Base-by-base conservation (phyloP, 208 protist species). In the Entamoeba nuttalli region DNA sequence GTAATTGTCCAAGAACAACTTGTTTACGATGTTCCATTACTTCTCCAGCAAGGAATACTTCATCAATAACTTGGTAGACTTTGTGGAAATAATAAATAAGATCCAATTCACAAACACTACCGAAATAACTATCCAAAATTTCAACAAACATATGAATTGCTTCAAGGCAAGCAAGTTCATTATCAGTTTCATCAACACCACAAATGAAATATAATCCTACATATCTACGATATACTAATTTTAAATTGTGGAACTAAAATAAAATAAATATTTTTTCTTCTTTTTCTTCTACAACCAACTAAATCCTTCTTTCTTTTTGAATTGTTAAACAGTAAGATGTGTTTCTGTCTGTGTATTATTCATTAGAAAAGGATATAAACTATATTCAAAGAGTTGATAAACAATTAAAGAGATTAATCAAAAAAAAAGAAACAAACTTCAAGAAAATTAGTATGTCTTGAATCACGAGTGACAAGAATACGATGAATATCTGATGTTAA, bases 51-150 rank as follows among this genome's bases (percentile, higher is more conserved):
- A 99, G 97, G 96, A 99, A 97, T 96, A 99, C 98, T 97, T 99
- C 99, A 96, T 99, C 99, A 57, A 99, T 97, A 73, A 99, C 98
- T 96, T 98, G 98, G 96, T 99, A 99, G 1, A 99, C 98, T 97
- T 99, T 98, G 94, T 57, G 94, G 51, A 96, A 95, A 41, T 44
- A 35, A 97, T 99, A 99, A 41, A 99, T 98, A 35, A 99, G 97
- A 96, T 99, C 99, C 3, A 99, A 97, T 96, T 99, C 99, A 96
- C 99, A 99, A 30, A 99, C 99, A 96, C 99, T 99, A 94, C 98
- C 98, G 96, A 99, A 99, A 96, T 99, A 99, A 96, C 98, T 98
- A 96, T 99, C 99, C 21, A 99, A 98, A 53, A 41, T 95, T 71
- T 97, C 97, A 95, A 98, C 99, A 95, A 99, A 98, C 0, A 99